Base-by-base conservation (phyloP, 2,329 filamentous ascomycete species). In the Ophiostoma piceae region DNA sequence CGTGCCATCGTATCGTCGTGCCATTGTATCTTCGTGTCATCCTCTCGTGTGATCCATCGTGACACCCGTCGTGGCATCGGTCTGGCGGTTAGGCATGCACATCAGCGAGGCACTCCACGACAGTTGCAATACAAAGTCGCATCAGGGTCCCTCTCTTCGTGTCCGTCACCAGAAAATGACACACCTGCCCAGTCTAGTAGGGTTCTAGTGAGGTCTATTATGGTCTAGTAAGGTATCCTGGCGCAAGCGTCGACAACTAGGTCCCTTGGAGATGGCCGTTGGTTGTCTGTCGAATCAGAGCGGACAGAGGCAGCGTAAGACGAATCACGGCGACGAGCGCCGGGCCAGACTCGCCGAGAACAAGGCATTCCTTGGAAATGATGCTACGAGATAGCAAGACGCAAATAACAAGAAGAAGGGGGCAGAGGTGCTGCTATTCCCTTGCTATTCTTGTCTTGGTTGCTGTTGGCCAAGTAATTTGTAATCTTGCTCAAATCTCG, bases 41-140 rank as follows among this genome's bases (percentile, higher is more conserved):
- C 8, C 35, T 35, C 35, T 35, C 51, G 51, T 57, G 51, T 26
- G 12, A 57, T 57, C 9, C n/a, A 2, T 57, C 9, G 51, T 57
- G 51, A 9, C 43, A 47, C 19, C 19, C 43, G 19, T 47, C 51
- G 51, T 57, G 51, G 16, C 51, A 26, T 62, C 26, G 26, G 57
- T 32, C 57, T 32, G 12, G 57, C 57, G 51, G 51, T 14, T 57
- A 57, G n/a, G 51, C 26, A 62, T 62, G 57, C 57, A 57, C 51
- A 32, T 62, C 57, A 62, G 57, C 22, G 11, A 62, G 57, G 26
- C 54, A 62, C 12, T 62, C 26, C 26, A 19, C 57, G 57, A 62
- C 26, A 32, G 57, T 62, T 32, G 57, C 57, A 62, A 60, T 62
- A 7, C 57, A 62, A 62, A 62, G 57, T 32, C 57, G 11, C 57